Conservation (phyloP, 2,329 filamentous ascomycete species). For the Bipolaris victoriae region DNA sequence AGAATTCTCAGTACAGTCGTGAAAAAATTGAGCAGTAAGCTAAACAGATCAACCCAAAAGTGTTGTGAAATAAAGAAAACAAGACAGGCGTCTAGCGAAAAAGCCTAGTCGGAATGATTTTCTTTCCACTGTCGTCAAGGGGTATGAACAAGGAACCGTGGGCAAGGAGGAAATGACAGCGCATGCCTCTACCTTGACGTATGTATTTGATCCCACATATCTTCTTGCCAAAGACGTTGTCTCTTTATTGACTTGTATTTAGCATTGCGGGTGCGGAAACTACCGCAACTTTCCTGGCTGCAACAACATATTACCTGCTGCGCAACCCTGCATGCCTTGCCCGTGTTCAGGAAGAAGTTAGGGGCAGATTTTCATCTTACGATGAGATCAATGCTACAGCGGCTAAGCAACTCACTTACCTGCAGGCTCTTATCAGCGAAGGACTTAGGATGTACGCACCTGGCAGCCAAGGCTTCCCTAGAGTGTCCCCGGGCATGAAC, state of each 20-base stretch:
- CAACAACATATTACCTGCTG: not conserved
- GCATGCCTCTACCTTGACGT: slow-evolving; percentile 2
- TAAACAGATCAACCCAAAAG: no score
- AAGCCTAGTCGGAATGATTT: not conserved
- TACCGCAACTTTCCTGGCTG: not conserved
- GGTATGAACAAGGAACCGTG: not conserved
- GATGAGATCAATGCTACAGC: not conserved
- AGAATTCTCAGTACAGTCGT: no score
- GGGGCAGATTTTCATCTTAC: not conserved
- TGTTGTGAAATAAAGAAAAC: no score
- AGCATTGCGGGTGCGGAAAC: not conserved
- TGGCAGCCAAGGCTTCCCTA: slow-evolving; percentile 1
- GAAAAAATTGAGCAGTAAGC: no score
- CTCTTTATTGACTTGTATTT: no score
- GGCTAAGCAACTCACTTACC: not conserved
- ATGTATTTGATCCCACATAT: not conserved
- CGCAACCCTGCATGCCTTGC: not conserved
- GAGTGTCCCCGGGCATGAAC: not conserved
- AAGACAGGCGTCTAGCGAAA: not conserved
- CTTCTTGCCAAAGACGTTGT: no score
- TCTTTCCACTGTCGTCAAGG: not conserved
- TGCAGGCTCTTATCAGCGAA: not conserved
- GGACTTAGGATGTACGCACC: not conserved
- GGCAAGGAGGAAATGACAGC: slow-evolving; percentile 1
- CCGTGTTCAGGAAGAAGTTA: not conserved